Percentiles rank a stretch among this genome's conserved stretches.
These are phyloP conservation scores for Aspergillus proliferans DNA, from an alignment of 2,329 filamentous ascomycete genomes.

Conservation along the genomic window DNA sequence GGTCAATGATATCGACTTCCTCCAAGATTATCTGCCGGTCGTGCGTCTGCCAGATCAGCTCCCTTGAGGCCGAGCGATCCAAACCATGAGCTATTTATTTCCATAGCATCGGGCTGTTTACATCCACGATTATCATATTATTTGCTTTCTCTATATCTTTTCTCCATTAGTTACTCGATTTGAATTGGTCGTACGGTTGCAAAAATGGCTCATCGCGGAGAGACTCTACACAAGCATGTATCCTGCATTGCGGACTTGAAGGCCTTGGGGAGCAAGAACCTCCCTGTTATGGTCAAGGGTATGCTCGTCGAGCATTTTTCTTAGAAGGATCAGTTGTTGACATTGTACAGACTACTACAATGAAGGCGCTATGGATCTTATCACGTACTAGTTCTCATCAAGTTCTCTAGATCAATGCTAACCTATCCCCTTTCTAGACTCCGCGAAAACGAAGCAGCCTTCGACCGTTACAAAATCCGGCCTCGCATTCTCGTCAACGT, in stretches of 20 bases:
- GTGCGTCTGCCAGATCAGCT: no score
- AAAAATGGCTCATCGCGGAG: constrained; percentile 27
- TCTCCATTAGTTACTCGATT: no score
- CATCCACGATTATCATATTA: no score
- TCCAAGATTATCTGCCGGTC: no score
- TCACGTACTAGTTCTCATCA: constrained; percentile 31
- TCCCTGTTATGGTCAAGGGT: constrained; percentile 38
- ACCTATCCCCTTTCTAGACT: constrained; percentile 21
- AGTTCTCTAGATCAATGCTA: not conserved
- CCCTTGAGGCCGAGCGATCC: no score
- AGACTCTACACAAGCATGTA: constrained; percentile 24
- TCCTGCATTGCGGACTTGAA: constrained; percentile 37
- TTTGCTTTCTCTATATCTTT: no score
- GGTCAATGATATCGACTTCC: not conserved
- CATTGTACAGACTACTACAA: constrained; percentile 49
- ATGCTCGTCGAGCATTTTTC: not conserved
- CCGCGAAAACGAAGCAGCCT: constrained; percentile 50
- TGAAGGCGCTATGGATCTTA: constrained; percentile 51
- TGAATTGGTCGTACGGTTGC: no score
- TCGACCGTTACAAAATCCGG: constrained; percentile 45
- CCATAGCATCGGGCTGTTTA: no score
- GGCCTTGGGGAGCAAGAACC: constrained; percentile 30
- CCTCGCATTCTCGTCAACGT: constrained; percentile 43
- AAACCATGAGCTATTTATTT: no score
- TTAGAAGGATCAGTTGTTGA: not conserved